Evolutionary conservation across 176 grass and related monocot species (phyloP).

Genomic region (Oryza punctata): DNA sequence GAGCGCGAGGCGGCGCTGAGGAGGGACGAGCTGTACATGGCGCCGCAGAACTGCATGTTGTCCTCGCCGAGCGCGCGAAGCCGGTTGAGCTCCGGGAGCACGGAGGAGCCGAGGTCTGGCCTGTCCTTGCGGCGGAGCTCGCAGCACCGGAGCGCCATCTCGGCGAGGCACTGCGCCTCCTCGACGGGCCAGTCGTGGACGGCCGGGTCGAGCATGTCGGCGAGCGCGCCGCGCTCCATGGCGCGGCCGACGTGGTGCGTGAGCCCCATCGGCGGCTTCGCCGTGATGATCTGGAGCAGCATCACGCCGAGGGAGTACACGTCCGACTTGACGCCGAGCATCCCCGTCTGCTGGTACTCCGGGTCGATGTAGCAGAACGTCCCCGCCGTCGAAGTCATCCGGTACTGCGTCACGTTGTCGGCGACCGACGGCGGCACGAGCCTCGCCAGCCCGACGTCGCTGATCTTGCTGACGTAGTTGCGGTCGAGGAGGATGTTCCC

Average conservation of each 20-base stretch:
- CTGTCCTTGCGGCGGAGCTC: constrained; percentile 60
- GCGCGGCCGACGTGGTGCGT: constrained; percentile 55
- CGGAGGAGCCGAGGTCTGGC: constrained; percentile 47
- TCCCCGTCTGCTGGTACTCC: constrained; percentile 90
- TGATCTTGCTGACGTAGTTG: constrained; percentile 91
- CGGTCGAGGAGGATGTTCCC: constrained; percentile 89
- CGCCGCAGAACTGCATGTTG: constrained; percentile 53
- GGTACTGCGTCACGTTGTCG: constrained; percentile 70
- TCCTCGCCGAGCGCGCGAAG: constrained; percentile 46
- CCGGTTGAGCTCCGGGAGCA: constrained; percentile 64
- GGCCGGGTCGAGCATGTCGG: constrained; percentile 55
- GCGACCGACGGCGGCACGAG: constrained; percentile 74
- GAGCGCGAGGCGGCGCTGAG: constrained; percentile 24
- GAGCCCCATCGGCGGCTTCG: constrained; percentile 71
- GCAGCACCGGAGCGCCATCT: constrained; percentile 54
- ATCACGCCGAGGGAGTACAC: constrained; percentile 72
- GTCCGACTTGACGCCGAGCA: constrained; percentile 76
- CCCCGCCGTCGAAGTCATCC: constrained; percentile 71
- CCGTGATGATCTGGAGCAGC: constrained; percentile 77
- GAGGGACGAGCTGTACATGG: constrained; percentile 49
- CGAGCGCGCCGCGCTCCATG: constrained; percentile 51
- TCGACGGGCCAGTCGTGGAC: constrained; percentile 67
- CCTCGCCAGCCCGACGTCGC: constrained; percentile 85
- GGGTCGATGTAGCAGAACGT: constrained; percentile 92
- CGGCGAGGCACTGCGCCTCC: constrained; percentile 63